phyloP scores from a whole-genome alignment of 2,329 filamentous ascomycete species.

The Phoma sp. region DNA sequence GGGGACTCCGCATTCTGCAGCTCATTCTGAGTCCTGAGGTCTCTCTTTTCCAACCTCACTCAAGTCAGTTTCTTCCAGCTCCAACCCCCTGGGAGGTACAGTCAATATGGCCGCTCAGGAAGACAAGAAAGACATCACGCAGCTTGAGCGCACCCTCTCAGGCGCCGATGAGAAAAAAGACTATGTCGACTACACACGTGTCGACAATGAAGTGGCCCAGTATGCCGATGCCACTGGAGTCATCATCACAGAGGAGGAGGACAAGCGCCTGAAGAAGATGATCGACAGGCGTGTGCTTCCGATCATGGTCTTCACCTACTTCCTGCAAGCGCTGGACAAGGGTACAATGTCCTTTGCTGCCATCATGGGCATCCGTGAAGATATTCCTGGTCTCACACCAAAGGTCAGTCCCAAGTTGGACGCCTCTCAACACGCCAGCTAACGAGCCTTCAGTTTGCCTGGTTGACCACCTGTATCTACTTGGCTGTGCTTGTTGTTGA shows the following conservation, averaged over 20 bases:
- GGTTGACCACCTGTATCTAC: constrained; percentile 78
- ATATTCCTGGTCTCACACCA: constrained; percentile 41
- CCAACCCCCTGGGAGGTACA: constrained; percentile 16
- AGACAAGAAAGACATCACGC: constrained; percentile 45
- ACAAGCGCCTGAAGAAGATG: constrained; percentile 65
- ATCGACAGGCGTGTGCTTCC: constrained; percentile 72
- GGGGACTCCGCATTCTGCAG: constrained; percentile 22
- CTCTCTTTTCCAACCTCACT: constrained; percentile 13
- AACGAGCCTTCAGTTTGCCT: constrained; percentile 61
- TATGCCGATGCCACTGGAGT: constrained; percentile 64
- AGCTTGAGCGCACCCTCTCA: constrained; percentile 59
- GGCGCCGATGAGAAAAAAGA: constrained; percentile 56
- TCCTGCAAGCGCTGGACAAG: constrained; percentile 71
- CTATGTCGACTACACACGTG: constrained; percentile 62
- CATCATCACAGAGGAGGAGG: constrained; percentile 66
- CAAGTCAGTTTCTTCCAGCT: constrained; percentile 17
- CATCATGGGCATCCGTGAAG: constrained; percentile 65
- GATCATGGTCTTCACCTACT: constrained; percentile 77
- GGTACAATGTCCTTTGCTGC: constrained; percentile 68
- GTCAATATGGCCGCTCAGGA: constrained; percentile 31
- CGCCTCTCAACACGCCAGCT: background rate
- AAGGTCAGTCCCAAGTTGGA: constrained; percentile 26
- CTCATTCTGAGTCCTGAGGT: constrained; percentile 26
- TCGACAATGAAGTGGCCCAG: constrained; percentile 74
- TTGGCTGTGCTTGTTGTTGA: constrained; percentile 74